Base-by-base conservation (phyloP, 495 filamentous ascomycete species). In the Rusavskia elegans region DNA sequence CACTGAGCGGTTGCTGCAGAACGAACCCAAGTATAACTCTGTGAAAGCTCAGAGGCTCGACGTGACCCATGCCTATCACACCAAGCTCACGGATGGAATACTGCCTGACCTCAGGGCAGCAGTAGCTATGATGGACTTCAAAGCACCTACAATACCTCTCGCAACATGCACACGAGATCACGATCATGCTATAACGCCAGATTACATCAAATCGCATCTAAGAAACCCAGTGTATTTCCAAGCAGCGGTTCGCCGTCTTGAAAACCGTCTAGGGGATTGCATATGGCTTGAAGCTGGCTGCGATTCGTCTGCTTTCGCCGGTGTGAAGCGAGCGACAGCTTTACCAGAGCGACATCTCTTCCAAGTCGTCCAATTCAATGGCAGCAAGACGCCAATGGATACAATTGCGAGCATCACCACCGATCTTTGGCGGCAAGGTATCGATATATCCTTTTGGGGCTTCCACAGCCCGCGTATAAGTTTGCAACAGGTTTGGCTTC, bases 271-370 rank as follows among this genome's bases (percentile, higher is more conserved):
- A 8, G 59, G 63, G 0, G 38, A 59, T 8, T 64, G 57, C 21
- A 55, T 61, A 25, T 71, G 63, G 62, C 55, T 71, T 17, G 68
- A 71, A 32, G 67, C 67, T 5, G 67, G 67, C 13, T 56, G 54
- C 2, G 58, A 60, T 39, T 62, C 63, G 3, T 58, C 63, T 1
- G 61, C 69, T 13, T 59, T 64, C 42, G 21, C 61, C n/a, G 67
- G 69, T 61, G 46, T 55, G 13, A 59, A 38, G 52, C 41, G 35
- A 21, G 45, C 45, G 2, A 52, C 53, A 14, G 41, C 51, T 7
- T 27, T 51, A 7, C 25, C 55, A 36, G 38, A 48, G 46, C 45
- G 14, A 40, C 53, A 45, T 55, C 45, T 17, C 29, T 61, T 52
- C 38, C 57, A 19, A 40, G 40, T n/a, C 5, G 5, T 48, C 21